Evolutionary conservation across 2,329 filamentous ascomycete genomes (phyloP), one percentile per base, ranked within the genome.

Genomic region (Fusarium poae): DNA sequence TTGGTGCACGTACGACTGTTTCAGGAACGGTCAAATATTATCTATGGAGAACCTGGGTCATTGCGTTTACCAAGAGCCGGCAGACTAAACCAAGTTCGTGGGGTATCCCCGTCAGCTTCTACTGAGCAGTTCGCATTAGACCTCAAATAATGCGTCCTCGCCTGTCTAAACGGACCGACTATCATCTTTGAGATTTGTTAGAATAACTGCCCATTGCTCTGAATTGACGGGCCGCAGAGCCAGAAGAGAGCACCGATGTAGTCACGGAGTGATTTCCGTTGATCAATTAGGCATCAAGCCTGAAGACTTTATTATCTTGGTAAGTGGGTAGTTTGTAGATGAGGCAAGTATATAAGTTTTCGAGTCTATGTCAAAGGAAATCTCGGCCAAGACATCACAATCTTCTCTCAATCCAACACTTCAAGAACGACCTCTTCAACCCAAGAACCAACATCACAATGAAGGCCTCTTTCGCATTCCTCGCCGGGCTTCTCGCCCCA

Each of bases 211-310:
- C 55, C 43, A 60, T 37, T 30, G 6, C 15, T 35, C 4, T 40
- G 29, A 25, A 21, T 23, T 50, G 15, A 51, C 23, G n/a, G 46
- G 18, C 45, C 30, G 32, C 21, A 43, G 23, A 27, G 23, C 58
- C 39, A 62, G 16, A 34, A 54, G 9, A 16, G 32, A 13, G 25
- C 27, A 32, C 49, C 4, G 18, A 40, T 21, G 15, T 34, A 43
- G 51, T n/a, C n/a, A 30, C 59, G 57, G 59, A 62, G 57, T 34
- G 13, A 6, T 35, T 62, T 62, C 59, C 57, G 59, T 62, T 5
- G 35, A 46, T 62, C 3, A 25, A 55, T 62, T 40, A 1, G 59
- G 59, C 16, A 55, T 46, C 25, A 35, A 20, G 40, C 21, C n/a
- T 9, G 5, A 12, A 8, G 12, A 27, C 11, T 21, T 12, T 3